Evolutionary conservation across 768 basidiomycete species (phyloP), one percentile per base, ranked within the genome.

Genomic region (Lactarius sanguifluus): DNA sequence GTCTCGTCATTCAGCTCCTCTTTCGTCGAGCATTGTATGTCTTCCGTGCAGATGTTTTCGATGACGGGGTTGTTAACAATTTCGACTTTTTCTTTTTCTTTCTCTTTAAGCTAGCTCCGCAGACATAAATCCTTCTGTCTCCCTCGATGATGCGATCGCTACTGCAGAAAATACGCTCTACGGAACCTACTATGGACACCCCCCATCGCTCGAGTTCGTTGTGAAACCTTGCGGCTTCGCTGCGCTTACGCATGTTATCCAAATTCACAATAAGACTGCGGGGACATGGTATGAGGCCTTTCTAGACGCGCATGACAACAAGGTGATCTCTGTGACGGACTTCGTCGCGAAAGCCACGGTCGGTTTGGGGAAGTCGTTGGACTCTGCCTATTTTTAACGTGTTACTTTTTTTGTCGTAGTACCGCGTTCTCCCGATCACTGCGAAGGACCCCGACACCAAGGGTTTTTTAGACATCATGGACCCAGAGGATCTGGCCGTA

Each of bases 221-320:
- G 78, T 74, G 40, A 76, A 75, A 59, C 72, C 77, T 1, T 79
- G 82, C 69, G 78, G 77, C 32, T 73, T 76, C 5, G 76, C 73
- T 23, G 76, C 73, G 16, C 77, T 84, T 10, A 75, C 79, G 6
- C 79, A 82, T 69, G 76, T 76, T 60, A 69, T 81, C 55, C 79
- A 81, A 71, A 77, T 82, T 62, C 76, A 79, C 72, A 80, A 81
- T 72, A 71, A 76, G 55, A 74, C 75, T 63, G 69, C 76, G 30
- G 75, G 82, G 54, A 77, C 81, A 10, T 87, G 83, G 82, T 81
- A 79, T 69, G 83, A 87, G 73, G 85, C 83, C 0, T 85, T 83
- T 64, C 80, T 88, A 50, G 85, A 86, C 69, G 85, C 83, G 5
- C 81, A 82, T 66, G 75, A 80, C n/a, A 82, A 82, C 20, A 81